phyloP scores from a whole-genome alignment of 345 rosid species.

The Hibiscus mutabilis region DNA sequence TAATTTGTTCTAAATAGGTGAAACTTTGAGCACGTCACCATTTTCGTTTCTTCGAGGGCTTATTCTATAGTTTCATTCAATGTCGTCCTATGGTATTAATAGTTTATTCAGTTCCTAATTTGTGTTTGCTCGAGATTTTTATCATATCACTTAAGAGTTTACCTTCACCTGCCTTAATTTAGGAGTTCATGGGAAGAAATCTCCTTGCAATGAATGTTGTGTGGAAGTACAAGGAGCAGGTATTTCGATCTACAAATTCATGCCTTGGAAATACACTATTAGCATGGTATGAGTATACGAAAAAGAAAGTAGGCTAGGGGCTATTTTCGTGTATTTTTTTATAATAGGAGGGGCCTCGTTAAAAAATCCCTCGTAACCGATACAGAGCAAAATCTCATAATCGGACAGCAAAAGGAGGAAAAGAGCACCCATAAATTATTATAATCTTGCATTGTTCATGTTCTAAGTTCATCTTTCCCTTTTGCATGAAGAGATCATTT shows the following conservation, averaged over 20 bases:
- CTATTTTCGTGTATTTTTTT: too few species aligned
- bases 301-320: neutral
- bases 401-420: too few species aligned
- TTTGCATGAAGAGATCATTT: slow-evolving; percentile 67
- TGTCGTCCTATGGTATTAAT: neutral
- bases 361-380: too few species aligned
- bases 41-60: neutral
- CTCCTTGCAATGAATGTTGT: slow-evolving; percentile 92
- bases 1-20: neutral
- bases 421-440: too few species aligned
- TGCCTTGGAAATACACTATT: neutral
- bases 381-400: too few species aligned
- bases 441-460: neutral
- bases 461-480: slow-evolving; percentile 4
- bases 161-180: slow-evolving; percentile 19
- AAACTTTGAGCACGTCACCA: neutral
- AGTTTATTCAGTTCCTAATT: neutral
- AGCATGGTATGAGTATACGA: neutral
- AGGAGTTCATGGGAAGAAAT: slow-evolving; percentile 98
- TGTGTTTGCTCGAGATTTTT: slow-evolving; percentile 1
- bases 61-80: neutral
- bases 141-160: neutral
- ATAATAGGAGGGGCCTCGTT: too few species aligned
- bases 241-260: slow-evolving; percentile 13
- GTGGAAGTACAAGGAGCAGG: slow-evolving; percentile 99